phyloP scores from a whole-genome alignment of 1,284 basidiomycete species.

The Kwoniella shivajii region DNA sequence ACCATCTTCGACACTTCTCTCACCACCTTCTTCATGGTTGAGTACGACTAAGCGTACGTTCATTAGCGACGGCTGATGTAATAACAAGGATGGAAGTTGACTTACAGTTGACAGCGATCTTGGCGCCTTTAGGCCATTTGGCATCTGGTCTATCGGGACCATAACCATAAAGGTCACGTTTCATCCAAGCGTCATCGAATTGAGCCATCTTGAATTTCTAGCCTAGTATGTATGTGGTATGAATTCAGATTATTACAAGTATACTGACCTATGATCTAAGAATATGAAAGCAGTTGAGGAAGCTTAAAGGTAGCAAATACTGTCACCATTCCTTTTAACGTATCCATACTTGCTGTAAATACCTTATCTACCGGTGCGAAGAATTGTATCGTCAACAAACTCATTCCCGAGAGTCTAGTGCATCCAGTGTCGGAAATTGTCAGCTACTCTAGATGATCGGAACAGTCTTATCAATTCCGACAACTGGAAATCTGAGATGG shows the following conservation, averaged over 20 bases:
- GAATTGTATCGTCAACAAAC: too few species aligned
- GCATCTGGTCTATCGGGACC: constrained; percentile 36
- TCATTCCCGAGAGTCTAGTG: neutral
- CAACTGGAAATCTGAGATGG: neutral
- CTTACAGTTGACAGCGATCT: constrained; percentile 45
- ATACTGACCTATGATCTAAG: too few species aligned
- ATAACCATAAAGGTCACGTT: constrained; percentile 34
- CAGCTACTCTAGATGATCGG: neutral
- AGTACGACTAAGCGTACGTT: constrained; percentile 14
- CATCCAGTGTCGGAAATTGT: neutral
- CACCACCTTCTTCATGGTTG: constrained; percentile 42
- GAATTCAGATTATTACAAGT: neutral
- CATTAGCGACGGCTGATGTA: too few species aligned
- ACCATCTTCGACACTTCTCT: constrained; percentile 38
- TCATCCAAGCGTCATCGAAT: constrained; percentile 27
- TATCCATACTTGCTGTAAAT: too few species aligned
- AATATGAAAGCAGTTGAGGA: too few species aligned
- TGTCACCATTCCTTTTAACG: too few species aligned
- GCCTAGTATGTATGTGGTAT: too few species aligned
- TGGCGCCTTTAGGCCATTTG: constrained; percentile 41
- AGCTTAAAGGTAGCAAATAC: too few species aligned
- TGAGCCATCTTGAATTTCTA: constrained; percentile 16
- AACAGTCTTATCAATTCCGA: constrained; percentile 1
- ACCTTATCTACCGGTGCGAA: too few species aligned
- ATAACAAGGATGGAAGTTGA: neutral